Base-by-base conservation (phyloP, 2,329 filamentous ascomycete species). In the Fusarium beomiforme region DNA sequence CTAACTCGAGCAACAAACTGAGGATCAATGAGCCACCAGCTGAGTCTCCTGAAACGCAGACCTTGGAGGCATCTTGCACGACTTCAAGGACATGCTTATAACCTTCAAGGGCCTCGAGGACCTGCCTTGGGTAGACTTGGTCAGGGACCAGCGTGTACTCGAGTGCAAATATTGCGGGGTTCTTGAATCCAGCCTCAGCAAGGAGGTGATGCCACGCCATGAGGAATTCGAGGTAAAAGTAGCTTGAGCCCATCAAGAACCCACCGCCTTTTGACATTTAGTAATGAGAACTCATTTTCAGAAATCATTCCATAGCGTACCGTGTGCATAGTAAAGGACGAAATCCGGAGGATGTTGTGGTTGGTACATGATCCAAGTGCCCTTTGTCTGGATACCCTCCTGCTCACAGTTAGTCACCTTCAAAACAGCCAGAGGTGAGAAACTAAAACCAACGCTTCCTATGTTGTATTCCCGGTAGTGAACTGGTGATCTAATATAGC, bases 171-270 rank as follows among this genome's bases (percentile, higher is more conserved):
- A 96, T 87, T 24, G 92, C 91, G 1, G 93, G 93, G 76, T 95
- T 96, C 13, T 82, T 79, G 78, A 92, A 95, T 3, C 91, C 92
- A 21, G 85, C 83, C 55, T 87, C 82, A 59, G 88, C 85, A 41
- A 97, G 84, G 21, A 94, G 82, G 44, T 86, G 84, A 16, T 93
- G 83, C 91, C 91, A 94, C 12, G 89, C 88, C 58, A 95, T 83
- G 5, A 97, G 85, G 72, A 95, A 96, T 76, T 97, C 94, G 37
- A 95, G 87, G 79, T 97, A 97, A 79, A 97, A 97, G 81, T 92
- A 92, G 21, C 87, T 85, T 16, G 92, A 94, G 6, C 93, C 94
- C 90, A 97, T 93, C 10, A 89, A 89, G 78, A 97, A 96, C 1
- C 94, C 94, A 24, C 94, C 94, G 19, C 92, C 90, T 92, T 42